Evolutionary conservation across 1,139 yeast genomes (phyloP), one percentile per base, ranked within the genome.

Genomic region (Suhomyces guaymorum): DNA sequence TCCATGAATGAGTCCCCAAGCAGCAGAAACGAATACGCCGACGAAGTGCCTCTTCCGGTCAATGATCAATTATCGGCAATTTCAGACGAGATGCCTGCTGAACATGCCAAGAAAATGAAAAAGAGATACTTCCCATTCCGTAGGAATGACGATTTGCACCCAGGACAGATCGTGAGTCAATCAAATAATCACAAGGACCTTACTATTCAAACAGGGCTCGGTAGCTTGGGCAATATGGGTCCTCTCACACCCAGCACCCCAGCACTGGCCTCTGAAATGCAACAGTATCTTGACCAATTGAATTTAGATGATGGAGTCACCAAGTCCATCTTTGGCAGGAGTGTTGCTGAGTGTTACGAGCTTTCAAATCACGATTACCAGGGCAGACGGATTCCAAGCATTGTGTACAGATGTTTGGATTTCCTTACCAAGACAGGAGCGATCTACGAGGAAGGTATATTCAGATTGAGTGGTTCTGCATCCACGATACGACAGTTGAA

Each of bases 381-480:
- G 37, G 77, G 75, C 1, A 55, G 55, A 22, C 50, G 48, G 11
- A 77, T 92, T 8, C 97, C 98, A 1, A 79, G 92, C 28, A 78
- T 92, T 8, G 76, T 88, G 15, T 84, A 65, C 51, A 67, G 96
- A 41, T 88, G 96, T 52, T 57, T 92, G 28, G 87, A 80, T 41
- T 84, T 74, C 48, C 66, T 92, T 32, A 72, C 75, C 35, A 73
- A 69, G 30, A 75, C 82, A 15, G 80, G 85, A 8, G 96, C 95
- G 0, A 68, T 84, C 13, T 77, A 76, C 44, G 95, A 88, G 57
- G 96, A 90, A 54, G 98, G 98, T 3, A 77, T 92, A 2, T 92
- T 92, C 63, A 70, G 98, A 44, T 66, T 90, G 38, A 87, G 94
- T 58, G 98, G 98, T 2, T 85, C 96, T 21, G 86, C 92, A 35